phyloP scores from a whole-genome alignment of 192 early-diverging fungal genomes.

The Pilaira anomala region DNA sequence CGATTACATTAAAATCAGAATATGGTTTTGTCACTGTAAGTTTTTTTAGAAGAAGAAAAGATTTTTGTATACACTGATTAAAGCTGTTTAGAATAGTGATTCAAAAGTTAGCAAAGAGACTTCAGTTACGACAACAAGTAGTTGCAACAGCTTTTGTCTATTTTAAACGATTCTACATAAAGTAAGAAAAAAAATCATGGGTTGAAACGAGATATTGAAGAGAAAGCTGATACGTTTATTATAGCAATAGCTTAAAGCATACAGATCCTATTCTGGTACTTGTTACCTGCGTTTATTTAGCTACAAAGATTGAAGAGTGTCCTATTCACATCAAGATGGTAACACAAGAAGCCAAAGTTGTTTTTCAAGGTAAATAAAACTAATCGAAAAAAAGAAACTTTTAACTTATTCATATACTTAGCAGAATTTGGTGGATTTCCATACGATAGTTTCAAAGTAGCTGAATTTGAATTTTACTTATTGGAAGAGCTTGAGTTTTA shows the following conservation, averaged over 20 bases:
- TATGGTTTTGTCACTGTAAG: constrained; percentile 64
- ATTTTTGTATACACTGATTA: too few relatives aligned
- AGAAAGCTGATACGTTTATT: neutral
- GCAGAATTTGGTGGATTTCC: constrained; percentile 50
- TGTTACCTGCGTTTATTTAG: constrained; percentile 82
- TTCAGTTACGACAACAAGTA: constrained; percentile 77
- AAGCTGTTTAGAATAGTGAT: constrained; percentile 55
- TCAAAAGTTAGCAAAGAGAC: constrained; percentile 63
- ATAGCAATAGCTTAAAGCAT: constrained; percentile 66
- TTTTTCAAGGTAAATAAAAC: constrained; percentile 37
- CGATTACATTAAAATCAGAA: constrained; percentile 56
- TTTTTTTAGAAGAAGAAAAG: neutral
- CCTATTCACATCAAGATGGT: constrained; percentile 60
- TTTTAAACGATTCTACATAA: constrained; percentile 88
- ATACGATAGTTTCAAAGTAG: constrained; percentile 74
- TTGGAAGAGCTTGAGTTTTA: constrained; percentile 91
- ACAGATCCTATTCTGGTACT: constrained; percentile 79
- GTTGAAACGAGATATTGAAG: too few relatives aligned
- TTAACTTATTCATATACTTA: neutral
- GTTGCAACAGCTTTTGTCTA: constrained; percentile 82
- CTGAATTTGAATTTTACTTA: constrained; percentile 91
- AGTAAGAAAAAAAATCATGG: constrained; percentile 47
- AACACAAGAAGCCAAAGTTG: constrained; percentile 48
- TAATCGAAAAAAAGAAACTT: neutral
- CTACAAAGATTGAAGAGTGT: constrained; percentile 87